These are phyloP conservation scores for Dactylonectria macrodidyma DNA, from an alignment of 2,329 filamentous ascomycete genomes.

Conservation along the genomic window DNA sequence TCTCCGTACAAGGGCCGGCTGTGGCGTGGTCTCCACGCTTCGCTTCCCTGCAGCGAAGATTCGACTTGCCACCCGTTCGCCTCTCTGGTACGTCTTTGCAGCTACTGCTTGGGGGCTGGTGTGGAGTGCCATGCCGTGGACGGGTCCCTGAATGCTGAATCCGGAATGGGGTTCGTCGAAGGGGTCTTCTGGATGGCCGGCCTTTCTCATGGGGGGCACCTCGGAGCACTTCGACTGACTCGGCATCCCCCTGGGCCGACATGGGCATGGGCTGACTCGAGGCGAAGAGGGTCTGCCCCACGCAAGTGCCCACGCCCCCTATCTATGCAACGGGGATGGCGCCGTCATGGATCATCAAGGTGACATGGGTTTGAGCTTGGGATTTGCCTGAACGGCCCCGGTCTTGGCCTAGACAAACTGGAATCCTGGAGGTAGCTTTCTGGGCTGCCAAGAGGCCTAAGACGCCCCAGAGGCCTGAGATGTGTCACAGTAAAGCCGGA, in stretches of 20 bases:
- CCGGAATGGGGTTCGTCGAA: constrained; percentile 1
- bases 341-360: background rate
- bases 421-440: no score
- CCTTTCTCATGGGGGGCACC: no score
- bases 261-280: background rate
- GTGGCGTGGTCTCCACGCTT: constrained; percentile 1
- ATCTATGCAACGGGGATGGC: background rate
- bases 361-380: no score
- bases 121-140: constrained; percentile 12
- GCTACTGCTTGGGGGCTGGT: background rate
- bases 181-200: background rate
- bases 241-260: constrained; percentile 6
- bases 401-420: no score
- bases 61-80: background rate
- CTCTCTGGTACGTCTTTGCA: background rate
- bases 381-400: no score
- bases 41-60: background rate
- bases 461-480: background rate
- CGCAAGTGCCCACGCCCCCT: background rate
- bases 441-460: constrained; percentile 5
- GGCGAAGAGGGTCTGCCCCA: background rate
- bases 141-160: background rate
- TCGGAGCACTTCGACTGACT: constrained; percentile 19
- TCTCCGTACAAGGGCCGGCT: background rate
- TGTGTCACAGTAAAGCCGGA: constrained; percentile 17